phyloP scores from a whole-genome alignment of 306 rosid genomes.

The Senna siamea region DNA sequence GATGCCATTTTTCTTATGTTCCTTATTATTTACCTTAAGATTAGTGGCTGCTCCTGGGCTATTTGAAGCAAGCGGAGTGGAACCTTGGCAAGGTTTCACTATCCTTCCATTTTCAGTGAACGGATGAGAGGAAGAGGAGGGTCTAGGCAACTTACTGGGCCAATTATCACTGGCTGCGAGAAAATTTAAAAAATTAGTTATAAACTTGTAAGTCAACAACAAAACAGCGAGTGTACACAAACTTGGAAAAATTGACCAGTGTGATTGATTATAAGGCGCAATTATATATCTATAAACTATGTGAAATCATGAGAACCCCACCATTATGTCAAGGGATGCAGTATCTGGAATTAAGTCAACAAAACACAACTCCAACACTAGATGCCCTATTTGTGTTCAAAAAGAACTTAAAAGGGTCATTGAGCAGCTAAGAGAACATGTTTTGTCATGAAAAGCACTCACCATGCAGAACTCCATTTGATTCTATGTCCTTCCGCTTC shows the following conservation, averaged over 20 bases:
- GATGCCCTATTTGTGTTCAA: constrained; percentile 27
- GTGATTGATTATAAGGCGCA: constrained; percentile 10
- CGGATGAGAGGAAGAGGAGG: constrained; percentile 48
- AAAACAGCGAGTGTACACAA: constrained; percentile 27
- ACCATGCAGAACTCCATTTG: constrained; percentile 79
- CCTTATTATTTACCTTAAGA: constrained; percentile 54
- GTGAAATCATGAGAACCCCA: constrained; percentile 26
- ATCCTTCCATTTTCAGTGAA: constrained; percentile 67
- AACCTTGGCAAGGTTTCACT: constrained; percentile 58
- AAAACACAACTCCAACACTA: constrained; percentile 31
- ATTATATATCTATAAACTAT: background rate
- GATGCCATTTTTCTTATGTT: constrained; percentile 60
- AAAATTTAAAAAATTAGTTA: constrained; percentile 43
- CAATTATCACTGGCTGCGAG: constrained; percentile 63
- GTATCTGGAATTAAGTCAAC: constrained; percentile 14
- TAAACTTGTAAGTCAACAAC: constrained; percentile 38
- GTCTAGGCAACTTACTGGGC: constrained; percentile 62
- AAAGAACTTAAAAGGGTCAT: constrained; percentile 25
- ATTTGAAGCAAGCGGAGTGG: constrained; percentile 43
- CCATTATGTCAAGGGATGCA: constrained; percentile 19
- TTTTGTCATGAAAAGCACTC: constrained; percentile 50
- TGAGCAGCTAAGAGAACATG: constrained; percentile 32
- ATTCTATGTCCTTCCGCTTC: constrained; percentile 70
- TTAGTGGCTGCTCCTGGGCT: constrained; percentile 46
- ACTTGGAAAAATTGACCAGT: constrained; percentile 28